Evolutionary conservation across 257 asterid genomes (phyloP).

Genomic region (Nicotiana knightiana): DNA sequence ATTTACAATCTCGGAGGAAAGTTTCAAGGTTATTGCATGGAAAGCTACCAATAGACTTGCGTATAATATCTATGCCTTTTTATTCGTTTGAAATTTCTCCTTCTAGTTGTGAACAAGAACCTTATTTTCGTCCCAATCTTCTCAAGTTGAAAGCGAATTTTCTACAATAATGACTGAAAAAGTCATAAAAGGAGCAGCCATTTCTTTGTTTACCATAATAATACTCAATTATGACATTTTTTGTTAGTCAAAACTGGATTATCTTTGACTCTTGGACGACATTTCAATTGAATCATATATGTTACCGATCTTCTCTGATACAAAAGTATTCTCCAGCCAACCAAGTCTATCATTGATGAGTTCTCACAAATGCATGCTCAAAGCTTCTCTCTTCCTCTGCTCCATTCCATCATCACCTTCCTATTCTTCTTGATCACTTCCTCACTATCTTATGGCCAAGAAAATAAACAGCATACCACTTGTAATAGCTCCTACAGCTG

Average conservation of each 20-base stretch:
- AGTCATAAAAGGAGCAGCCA: neutral
- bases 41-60: neutral
- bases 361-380: constrained; percentile 15
- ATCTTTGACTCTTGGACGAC: neutral
- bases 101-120: neutral
- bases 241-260: constrained; percentile 5
- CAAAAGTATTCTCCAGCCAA: neutral
- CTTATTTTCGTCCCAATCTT: neutral
- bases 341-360: neutral
- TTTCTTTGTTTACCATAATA: neutral
- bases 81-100: neutral
- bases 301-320: neutral
- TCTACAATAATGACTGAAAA: neutral
- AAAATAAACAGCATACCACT: neutral
- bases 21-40: neutral
- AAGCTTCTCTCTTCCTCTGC: neutral
- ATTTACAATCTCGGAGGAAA: neutral
- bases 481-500: constrained; percentile 14
- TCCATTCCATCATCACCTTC: constrained; percentile 4
- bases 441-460: neutral
- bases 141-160: neutral
- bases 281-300: neutral
- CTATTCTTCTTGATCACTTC: constrained; percentile 5
- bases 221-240: neutral
- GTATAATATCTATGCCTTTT: neutral